These are phyloP conservation scores for Bruguiera parviflora DNA, from an alignment of 345 rosid species.

Conservation along the genomic window DNA sequence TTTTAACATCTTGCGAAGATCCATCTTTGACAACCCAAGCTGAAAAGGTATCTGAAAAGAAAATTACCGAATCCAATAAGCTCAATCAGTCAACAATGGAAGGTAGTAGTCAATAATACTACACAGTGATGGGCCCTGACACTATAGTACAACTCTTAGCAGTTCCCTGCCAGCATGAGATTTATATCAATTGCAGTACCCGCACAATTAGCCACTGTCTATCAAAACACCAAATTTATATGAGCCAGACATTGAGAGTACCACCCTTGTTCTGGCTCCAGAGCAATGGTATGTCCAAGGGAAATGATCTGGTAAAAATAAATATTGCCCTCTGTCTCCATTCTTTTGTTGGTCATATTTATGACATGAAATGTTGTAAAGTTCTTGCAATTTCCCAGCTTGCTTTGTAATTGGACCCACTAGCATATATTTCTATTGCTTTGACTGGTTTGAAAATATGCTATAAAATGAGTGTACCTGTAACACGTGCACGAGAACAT, in stretches of 20 bases:
- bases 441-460: neutral
- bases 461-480: neutral
- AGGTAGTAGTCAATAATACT: too few species aligned
- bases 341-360: too few species aligned
- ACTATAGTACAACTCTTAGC: too few species aligned
- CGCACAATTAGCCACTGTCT: too few species aligned
- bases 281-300: neutral
- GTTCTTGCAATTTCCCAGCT: neutral
- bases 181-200: too few species aligned
- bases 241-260: too few species aligned
- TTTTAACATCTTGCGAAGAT: constrained; percentile 80
- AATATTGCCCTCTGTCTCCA: too few species aligned
- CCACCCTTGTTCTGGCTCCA: too few species aligned
- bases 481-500: neutral
- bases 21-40: constrained; percentile 80
- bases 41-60: constrained; percentile 81
- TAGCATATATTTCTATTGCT: neutral
- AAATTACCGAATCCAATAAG: neutral
- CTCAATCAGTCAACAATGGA: neutral
- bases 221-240: too few species aligned
- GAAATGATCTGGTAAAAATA: neutral
- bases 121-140: too few species aligned
- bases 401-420: neutral
- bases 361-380: too few species aligned
- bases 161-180: too few species aligned